Percentiles rank a stretch among this genome's conserved stretches.
Evolutionary conservation across 2,329 filamentous ascomycete genomes (phyloP).

Genomic region (Periconia digitata): DNA sequence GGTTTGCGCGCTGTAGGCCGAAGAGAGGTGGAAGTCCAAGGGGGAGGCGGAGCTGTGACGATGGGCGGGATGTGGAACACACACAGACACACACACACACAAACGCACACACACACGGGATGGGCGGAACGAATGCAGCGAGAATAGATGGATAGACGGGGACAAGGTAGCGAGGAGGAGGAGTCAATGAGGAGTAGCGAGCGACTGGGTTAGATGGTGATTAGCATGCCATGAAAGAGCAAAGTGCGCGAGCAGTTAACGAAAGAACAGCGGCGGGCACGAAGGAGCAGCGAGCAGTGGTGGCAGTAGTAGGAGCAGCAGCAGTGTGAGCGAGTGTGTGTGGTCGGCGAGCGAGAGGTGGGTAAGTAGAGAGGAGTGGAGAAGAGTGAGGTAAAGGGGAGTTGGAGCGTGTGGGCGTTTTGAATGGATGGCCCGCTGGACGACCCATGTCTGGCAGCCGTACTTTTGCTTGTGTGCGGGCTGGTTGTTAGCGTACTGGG

Average conservation of each 20-base stretch:
- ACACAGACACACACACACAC: neutral
- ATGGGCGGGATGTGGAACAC: constrained; percentile 12
- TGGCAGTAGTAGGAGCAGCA: neutral
- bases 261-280: constrained; percentile 6
- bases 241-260: constrained; percentile 10
- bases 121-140: neutral
- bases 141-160: neutral
- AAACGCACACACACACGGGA: neutral
- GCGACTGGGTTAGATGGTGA: constrained; percentile 2
- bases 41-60: neutral
- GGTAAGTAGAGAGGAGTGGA: neutral
- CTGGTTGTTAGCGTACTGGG: too few species aligned
- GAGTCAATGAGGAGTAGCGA: constrained; percentile 10
- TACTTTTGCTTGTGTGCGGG: too few species aligned
- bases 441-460: too few species aligned
- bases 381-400: neutral
- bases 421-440: constrained; percentile 1
- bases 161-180: constrained; percentile 1
- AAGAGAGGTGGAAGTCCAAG: too few species aligned
- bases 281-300: constrained; percentile 4
- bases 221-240: neutral
- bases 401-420: neutral
- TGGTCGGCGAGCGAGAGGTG: constrained; percentile 7
- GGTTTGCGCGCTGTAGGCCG: too few species aligned
- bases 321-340: constrained; percentile 11